Conservation (phyloP, 1,139 yeast genomes). For the Protomyces macrosporus region DNA sequence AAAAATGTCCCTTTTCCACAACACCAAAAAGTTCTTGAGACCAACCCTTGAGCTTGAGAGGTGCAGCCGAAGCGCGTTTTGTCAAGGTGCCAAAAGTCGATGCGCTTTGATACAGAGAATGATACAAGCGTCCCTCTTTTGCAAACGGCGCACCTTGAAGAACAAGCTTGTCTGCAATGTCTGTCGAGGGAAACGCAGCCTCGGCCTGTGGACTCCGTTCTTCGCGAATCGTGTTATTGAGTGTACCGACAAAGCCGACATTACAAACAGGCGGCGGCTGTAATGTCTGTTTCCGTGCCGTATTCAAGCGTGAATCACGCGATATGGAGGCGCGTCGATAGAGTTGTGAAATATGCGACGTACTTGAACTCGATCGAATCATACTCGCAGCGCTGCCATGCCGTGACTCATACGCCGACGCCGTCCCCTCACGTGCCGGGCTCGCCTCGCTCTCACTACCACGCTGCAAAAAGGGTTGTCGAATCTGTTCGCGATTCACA, state of each 20-base stretch:
- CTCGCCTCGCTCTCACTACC: not conserved
- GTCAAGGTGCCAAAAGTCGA: constrained; percentile 10
- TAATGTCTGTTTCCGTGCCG: constrained; percentile 16
- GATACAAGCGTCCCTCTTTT: constrained; percentile 65
- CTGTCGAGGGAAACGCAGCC: constrained; percentile 23
- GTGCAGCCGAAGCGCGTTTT: not conserved
- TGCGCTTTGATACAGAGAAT: constrained; percentile 44
- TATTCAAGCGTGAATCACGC: constrained; percentile 7
- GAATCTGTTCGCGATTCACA: constrained; percentile 24
- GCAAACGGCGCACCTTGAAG: constrained; percentile 72
- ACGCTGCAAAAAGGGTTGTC: constrained; percentile 17
- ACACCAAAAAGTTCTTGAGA: constrained; percentile 36
- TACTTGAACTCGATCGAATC: not conserved
- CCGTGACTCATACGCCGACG: not conserved
- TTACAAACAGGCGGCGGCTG: not conserved
- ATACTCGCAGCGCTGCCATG: not conserved
- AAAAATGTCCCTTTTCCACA: constrained; percentile 39
- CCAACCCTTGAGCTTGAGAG: constrained; percentile 36
- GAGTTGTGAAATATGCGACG: not conserved
- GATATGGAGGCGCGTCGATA: not conserved
- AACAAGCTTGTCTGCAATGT: constrained; percentile 54
- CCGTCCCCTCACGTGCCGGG: not conserved
- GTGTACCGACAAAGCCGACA: constrained; percentile 38
- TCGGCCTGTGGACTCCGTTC: constrained; percentile 27
- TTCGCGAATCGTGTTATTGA: constrained; percentile 37